Evolutionary conservation across 306 rosid genomes (phyloP), one percentile per base, ranked within the genome.

Genomic region (Cucurbita argyrosperma): DNA sequence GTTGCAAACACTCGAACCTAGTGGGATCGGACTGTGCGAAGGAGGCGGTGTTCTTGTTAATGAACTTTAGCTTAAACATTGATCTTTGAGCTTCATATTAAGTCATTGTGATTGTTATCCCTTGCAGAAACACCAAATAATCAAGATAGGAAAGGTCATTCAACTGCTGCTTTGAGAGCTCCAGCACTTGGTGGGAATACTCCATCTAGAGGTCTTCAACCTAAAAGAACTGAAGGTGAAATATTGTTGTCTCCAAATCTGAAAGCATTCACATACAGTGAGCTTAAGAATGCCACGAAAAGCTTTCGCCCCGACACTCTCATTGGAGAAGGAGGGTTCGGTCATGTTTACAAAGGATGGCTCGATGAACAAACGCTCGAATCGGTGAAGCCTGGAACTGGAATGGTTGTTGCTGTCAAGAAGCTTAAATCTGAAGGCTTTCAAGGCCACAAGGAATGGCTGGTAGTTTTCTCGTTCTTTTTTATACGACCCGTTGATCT

Each of bases 301-400:
- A 82, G 74, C 64, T 82, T 82, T 76, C 57, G 79, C 19, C 59
- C 70, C 18, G 80, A 79, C 21, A 78, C 71, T 56, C 74, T 82
- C 38, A 70, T 82, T 21, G 86, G 83, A 19, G 83, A 82, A 70
- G 81, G 77, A 30, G 66, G 83, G 26, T 82, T 79, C 40, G 86
- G 86, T 61, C 77, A 37, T 56, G 77, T 76, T 66, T 79, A 76
- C 71, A 82, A 82, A 63, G 86, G 86, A 45, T 76, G 81, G 83
- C 37, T 82, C 51, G 79, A 82, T 37, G 79, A 73, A 66, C 77
- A 73, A 16, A 73, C 77, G 3, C 77, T 79, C 9, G 61, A 14
- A 45, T 63, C 86, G 59, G 77, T 74, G 45, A 76, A 78, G 56
- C 54, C 74, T 59, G 80, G 76, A 74, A 46, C 62, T 11, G 80